Percentiles rank a stretch among this genome's conserved stretches.
Conservation (phyloP, 768 basidiomycete species). For the Mycena latifolia region DNA sequence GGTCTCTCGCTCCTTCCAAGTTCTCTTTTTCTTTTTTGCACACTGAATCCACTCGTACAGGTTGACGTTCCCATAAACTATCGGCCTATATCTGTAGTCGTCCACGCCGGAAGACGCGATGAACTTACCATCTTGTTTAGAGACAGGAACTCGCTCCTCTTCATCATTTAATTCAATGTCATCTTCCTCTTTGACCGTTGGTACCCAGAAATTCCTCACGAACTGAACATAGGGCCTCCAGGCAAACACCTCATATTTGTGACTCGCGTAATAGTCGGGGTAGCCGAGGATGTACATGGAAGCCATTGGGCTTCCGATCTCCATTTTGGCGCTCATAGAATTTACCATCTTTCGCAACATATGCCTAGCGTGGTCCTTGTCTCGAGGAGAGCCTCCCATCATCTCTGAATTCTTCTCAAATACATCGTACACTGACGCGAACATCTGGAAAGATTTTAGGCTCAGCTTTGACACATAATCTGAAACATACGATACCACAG, state of each 20-base stretch:
- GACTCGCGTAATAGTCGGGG: slow-evolving; percentile 50
- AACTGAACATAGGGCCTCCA: slow-evolving; percentile 41
- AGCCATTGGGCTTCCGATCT: slow-evolving; percentile 45
- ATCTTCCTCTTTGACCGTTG: neutral
- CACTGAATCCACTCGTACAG: slow-evolving; percentile 39
- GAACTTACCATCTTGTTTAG: neutral
- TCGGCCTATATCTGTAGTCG: slow-evolving; percentile 38
- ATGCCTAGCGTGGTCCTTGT: neutral
- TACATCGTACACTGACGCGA: neutral
- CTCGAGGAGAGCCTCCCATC: slow-evolving; percentile 12
- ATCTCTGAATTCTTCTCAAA: slow-evolving; percentile 36
- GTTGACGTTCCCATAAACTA: slow-evolving; percentile 17
- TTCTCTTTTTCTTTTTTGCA: slow-evolving; percentile 7
- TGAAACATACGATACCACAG: slow-evolving; percentile 9
- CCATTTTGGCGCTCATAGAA: slow-evolving; percentile 44
- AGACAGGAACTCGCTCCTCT: neutral
- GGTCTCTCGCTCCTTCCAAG: neutral
- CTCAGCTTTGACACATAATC: slow-evolving; percentile 3
- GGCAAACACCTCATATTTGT: slow-evolving; percentile 44
- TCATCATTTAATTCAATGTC: neutral
- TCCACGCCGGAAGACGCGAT: slow-evolving; percentile 40
- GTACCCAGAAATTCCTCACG: neutral
- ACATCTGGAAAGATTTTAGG: slow-evolving; percentile 12
- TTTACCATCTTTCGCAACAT: slow-evolving; percentile 9
- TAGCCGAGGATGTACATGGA: slow-evolving; percentile 45